Evolutionary conservation across 768 basidiomycete species (phyloP).

Genomic region (Termitomyces sp.): DNA sequence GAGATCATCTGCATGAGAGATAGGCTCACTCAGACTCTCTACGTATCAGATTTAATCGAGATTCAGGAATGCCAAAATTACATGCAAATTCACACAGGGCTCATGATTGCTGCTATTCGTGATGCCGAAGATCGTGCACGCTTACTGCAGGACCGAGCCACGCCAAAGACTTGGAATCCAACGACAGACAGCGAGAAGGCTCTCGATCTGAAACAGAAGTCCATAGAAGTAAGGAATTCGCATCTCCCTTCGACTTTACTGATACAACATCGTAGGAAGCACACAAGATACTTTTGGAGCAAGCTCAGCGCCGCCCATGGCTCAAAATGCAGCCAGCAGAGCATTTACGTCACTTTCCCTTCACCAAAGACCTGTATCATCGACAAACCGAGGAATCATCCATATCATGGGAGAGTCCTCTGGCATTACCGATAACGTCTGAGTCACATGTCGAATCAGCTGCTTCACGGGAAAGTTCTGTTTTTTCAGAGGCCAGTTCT

Average conservation of each 20-base stretch:
- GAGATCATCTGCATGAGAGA: slow-evolving; percentile 1
- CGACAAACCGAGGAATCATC: not conserved
- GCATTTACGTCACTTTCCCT: not conserved
- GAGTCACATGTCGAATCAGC: too few relatives aligned
- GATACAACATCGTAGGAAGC: not conserved
- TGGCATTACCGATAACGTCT: too few relatives aligned
- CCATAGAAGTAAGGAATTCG: not conserved
- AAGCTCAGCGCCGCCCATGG: not conserved
- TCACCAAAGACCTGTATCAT: not conserved
- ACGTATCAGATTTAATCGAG: slow-evolving; percentile 1
- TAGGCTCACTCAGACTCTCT: not conserved
- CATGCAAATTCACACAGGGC: not conserved
- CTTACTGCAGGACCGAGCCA: not conserved
- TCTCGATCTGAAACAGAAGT: too few relatives aligned
- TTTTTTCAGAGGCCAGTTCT: too few relatives aligned
- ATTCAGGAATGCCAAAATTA: not conserved
- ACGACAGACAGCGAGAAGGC: too few relatives aligned
- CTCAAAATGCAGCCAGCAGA: not conserved
- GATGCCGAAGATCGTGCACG: not conserved
- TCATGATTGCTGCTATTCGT: not conserved
- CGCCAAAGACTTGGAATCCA: too few relatives aligned
- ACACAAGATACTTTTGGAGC: not conserved
- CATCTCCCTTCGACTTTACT: not conserved
- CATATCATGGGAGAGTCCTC: too few relatives aligned
- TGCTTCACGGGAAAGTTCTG: too few relatives aligned